phyloP scores from a whole-genome alignment of 169 alveolate species.

The Plasmodium gonderi region DNA sequence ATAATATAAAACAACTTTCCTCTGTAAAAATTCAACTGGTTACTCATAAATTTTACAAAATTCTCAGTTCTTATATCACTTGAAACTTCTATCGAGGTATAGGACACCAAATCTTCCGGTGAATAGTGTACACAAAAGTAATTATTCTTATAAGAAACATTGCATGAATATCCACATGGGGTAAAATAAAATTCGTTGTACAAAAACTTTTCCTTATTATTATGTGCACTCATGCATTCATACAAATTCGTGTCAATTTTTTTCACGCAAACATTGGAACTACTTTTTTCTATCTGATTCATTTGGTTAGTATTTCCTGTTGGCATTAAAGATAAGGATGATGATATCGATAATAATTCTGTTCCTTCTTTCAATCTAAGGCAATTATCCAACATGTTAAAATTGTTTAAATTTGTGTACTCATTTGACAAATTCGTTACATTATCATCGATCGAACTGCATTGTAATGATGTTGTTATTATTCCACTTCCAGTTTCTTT shows the following conservation, averaged over 20 bases:
- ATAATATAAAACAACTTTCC: constrained; percentile 14
- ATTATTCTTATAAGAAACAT: constrained; percentile 27
- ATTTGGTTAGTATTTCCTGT: neutral
- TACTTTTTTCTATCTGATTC: neutral
- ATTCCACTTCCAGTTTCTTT: neutral
- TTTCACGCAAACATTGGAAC: neutral
- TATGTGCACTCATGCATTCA: constrained; percentile 9
- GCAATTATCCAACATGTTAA: neutral
- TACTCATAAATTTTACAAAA: constrained; percentile 31
- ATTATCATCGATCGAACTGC: neutral
- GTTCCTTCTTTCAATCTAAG: neutral
- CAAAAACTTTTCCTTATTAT: constrained; percentile 13
- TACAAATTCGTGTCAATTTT: constrained; percentile 28
- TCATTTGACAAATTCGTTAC: neutral
- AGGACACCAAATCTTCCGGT: constrained; percentile 60
- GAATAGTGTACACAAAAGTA: constrained; percentile 71
- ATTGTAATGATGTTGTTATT: neutral
- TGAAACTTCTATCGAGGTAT: constrained; percentile 60
- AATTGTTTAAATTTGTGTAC: neutral
- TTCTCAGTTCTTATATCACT: neutral
- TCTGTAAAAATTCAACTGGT: constrained; percentile 60
- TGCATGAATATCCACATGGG: constrained; percentile 71
- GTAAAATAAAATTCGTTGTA: constrained; percentile 58
- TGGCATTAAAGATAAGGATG: too few species aligned
- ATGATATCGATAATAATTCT: neutral